Conservation (phyloP, 1,284 basidiomycete species). For the Ustilago xerochloae region DNA sequence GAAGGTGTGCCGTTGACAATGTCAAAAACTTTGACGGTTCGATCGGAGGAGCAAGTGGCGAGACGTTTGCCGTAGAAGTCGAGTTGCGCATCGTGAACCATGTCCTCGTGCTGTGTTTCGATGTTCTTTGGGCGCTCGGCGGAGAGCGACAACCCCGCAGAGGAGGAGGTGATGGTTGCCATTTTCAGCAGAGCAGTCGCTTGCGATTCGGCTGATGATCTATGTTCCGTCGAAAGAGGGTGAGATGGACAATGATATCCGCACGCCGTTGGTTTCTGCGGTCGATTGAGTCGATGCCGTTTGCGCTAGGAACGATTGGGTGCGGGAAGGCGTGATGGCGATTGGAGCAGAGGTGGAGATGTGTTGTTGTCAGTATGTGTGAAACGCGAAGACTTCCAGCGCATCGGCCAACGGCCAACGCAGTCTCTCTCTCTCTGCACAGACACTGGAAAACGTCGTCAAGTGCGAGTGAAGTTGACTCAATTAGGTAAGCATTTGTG, state of each 20-base stretch:
- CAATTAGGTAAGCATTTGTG: not conserved
- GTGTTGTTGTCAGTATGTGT: no score
- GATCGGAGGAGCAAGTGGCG: constrained; percentile 95
- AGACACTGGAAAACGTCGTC: constrained; percentile 18
- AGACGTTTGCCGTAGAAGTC: constrained; percentile 97
- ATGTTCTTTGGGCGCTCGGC: constrained; percentile 57
- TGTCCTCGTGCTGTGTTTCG: constrained; percentile 67
- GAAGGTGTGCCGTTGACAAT: constrained; percentile 85
- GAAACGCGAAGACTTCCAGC: constrained; percentile 25
- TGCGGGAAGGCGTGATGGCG: not conserved
- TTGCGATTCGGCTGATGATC: not conserved
- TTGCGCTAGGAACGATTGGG: not conserved
- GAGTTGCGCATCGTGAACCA: constrained; percentile 88
- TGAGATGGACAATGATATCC: not conserved
- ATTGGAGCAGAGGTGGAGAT: not conserved
- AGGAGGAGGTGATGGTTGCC: constrained; percentile 34
- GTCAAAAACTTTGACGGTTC: constrained; percentile 94
- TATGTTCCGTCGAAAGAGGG: not conserved
- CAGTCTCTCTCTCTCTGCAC: constrained; percentile 18
- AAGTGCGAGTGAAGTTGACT: not conserved
- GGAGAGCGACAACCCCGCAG: constrained; percentile 41
- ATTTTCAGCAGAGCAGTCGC: constrained; percentile 5
- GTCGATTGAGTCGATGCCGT: not conserved
- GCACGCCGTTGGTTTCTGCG: not conserved
- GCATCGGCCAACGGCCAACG: constrained; percentile 24